Evolutionary conservation across 176 grass and related monocot species (phyloP), one percentile per base, ranked within the genome.

Genomic region (Lolium multiflorum): DNA sequence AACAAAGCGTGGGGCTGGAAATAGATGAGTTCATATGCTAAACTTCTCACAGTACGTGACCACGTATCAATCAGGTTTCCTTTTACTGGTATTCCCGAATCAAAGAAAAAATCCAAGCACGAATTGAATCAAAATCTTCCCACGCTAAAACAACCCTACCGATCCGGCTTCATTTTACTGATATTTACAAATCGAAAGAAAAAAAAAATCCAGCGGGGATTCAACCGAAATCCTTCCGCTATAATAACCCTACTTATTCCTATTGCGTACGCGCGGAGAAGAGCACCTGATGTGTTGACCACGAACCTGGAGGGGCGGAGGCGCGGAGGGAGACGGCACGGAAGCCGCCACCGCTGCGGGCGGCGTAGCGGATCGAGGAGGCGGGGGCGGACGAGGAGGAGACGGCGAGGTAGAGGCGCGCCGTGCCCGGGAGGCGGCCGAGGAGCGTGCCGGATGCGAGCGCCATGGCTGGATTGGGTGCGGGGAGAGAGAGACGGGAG

Each of bases 371-470:
- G 85, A 90, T 60, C 26, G 88, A 79, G 4, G 22, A 76, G 25
- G 84, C 49, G 0, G 89, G 7, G 13, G 85, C 18, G 21, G 73
- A 75, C 22, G 56, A 41, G 11, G 66, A 24, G 69, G 87, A 92
- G 4, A 87, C 76, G 4, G 76, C 15, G 78, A 89, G 81, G 74
- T 88, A 49, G 31, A 7, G 26, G 3, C 65, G 70, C 1, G 25
- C 46, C 20, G 63, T 72, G 66, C 79, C 73, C 5, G 87, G 37
- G 9, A 72, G 60, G 58, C 22, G 77, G 14, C 81, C 74, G 66
- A 91, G 81, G 76, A 89, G 80, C 7, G 87, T 51, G 77, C 90
- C 78, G 46, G 87, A 86, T 5, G 90, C 87, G 68, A 92, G 73
- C 78, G 80, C 83, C 87, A 92, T 89, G 87, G 76, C n/a, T 38